phyloP scores from a whole-genome alignment of 768 basidiomycete genomes.

The Leccinum fibrillosum region DNA sequence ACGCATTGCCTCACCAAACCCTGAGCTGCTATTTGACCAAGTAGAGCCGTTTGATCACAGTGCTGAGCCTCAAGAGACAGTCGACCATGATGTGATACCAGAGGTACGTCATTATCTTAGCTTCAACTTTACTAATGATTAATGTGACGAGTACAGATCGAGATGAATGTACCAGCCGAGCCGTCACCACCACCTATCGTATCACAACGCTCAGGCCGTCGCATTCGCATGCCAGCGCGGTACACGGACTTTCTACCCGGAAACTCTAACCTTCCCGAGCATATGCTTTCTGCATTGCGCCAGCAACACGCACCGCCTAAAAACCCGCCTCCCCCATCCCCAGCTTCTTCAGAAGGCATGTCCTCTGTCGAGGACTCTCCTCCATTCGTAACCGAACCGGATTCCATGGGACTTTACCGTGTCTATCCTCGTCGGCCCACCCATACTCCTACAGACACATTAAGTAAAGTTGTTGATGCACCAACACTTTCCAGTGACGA shows the following conservation, averaged over 20 bases:
- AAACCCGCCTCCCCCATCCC: neutral
- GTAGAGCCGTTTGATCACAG: too few relatives aligned
- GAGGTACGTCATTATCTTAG: too few relatives aligned
- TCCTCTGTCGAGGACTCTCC: neutral
- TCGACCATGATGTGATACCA: too few relatives aligned
- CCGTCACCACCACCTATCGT: neutral
- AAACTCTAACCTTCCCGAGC: too few relatives aligned
- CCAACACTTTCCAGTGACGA: neutral
- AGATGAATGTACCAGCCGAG: too few relatives aligned
- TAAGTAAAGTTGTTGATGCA: too few relatives aligned
- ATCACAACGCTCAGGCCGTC: neutral
- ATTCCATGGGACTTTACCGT: neutral
- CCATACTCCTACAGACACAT: too few relatives aligned
- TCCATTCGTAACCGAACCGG: neutral
- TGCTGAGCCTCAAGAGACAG: too few relatives aligned
- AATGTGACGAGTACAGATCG: too few relatives aligned
- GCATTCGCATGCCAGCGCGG: neutral
- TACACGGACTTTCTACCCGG: neutral
- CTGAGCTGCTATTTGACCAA: neutral
- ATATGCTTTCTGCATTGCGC: neutral
- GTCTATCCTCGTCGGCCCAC: neutral
- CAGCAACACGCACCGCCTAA: neutral
- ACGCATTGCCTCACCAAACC: neutral
- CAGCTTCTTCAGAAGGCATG: neutral
- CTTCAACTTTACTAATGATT: too few relatives aligned